Percentiles rank a stretch among this genome's conserved stretches.
Conservation (phyloP, 176 grass and related monocot genomes). For the Panicum miliaceum region DNA sequence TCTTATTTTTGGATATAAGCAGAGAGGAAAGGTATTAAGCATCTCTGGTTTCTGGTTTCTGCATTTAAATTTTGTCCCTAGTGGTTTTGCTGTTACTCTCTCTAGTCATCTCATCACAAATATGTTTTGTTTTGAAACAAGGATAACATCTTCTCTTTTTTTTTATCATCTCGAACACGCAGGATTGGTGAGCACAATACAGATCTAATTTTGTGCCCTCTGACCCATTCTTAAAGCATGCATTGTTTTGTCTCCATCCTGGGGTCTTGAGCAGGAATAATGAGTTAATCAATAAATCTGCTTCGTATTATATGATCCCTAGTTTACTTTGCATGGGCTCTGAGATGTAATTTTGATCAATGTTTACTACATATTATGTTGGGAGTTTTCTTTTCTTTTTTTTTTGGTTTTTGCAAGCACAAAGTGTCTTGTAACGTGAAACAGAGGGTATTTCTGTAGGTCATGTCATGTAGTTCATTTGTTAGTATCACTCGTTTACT, state of each 20-base stretch:
- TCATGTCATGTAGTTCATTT: conserved; percentile 29
- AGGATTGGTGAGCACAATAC: not conserved
- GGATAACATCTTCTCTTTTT: not conserved
- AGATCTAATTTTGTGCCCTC: not conserved
- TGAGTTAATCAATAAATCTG: not conserved
- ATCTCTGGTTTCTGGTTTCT: conserved; percentile 40
- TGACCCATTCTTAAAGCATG: not conserved
- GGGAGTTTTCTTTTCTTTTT: not conserved
- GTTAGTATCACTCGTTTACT: conserved; percentile 5
- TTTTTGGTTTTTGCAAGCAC: conserved; percentile 20
- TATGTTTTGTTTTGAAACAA: conserved; percentile 31
- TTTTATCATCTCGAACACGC: not conserved
- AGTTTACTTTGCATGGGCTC: not conserved
- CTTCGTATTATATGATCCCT: not conserved
- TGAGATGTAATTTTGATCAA: conserved; percentile 33
- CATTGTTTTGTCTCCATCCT: not conserved
- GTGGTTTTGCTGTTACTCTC: conserved; percentile 25
- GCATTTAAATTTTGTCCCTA: conserved; percentile 29
- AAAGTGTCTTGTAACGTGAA: conserved; percentile 29
- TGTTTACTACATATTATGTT: conserved; percentile 25
- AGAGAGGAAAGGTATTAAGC: conserved; percentile 86
- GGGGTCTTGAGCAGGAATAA: not conserved
- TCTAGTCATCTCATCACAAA: conserved; percentile 23
- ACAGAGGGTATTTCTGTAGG: conserved; percentile 19
- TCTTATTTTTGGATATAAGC: conserved; percentile 97